A percentile compares a stretch with the other conserved stretches of the same genome.
These are phyloP conservation scores for Effrenium voratum DNA, from an alignment of 73 alveolate species.

Conservation along the genomic window DNA sequence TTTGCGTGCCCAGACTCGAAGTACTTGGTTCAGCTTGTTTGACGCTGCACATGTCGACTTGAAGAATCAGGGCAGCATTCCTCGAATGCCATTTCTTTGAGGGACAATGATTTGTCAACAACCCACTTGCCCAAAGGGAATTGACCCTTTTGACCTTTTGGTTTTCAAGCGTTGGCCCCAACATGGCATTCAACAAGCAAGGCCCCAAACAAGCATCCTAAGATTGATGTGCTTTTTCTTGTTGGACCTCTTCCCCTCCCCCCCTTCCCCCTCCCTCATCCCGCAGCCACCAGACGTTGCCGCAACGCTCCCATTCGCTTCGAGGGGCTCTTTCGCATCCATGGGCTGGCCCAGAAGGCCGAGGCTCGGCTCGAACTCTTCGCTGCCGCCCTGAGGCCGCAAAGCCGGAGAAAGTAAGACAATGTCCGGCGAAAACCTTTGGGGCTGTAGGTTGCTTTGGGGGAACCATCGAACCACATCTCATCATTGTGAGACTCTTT, in stretches of 20 bases:
- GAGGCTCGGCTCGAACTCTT: conserved; percentile 55
- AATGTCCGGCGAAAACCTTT: too few species aligned
- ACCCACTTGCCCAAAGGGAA: too few species aligned
- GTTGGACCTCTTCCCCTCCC: not conserved
- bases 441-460: too few species aligned
- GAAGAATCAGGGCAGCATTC: too few species aligned
- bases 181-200: not conserved
- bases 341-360: not conserved
- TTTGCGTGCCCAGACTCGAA: too few species aligned
- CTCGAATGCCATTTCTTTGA: too few species aligned
- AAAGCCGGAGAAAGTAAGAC: not conserved
- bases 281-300: not conserved
- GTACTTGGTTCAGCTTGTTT: too few species aligned
- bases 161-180: not conserved
- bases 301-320: not conserved
- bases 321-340: conserved; percentile 34
- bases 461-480: too few species aligned
- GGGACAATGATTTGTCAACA: too few species aligned
- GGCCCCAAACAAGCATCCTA: not conserved
- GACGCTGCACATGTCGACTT: too few species aligned
- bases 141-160: too few species aligned
- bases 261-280: not conserved
- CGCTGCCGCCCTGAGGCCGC: conserved; percentile 4
- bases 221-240: not conserved
- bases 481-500: too few species aligned